Conservation (phyloP, 2,329 filamentous ascomycete species). For the Colletotrichum higginsianum region DNA sequence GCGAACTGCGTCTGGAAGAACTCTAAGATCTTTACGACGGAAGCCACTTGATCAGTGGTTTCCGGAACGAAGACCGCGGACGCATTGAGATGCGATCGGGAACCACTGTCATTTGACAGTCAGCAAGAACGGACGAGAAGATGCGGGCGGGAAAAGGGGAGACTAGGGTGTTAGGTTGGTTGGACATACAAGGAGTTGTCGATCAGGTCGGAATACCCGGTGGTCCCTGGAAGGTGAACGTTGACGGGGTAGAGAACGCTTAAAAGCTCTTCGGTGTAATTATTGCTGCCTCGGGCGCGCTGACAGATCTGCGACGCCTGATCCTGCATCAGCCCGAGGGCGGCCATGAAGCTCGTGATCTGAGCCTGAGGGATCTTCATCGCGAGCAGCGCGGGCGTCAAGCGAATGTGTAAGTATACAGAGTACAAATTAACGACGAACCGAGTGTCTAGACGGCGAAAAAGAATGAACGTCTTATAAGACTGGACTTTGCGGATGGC, state of each 20-base stretch:
- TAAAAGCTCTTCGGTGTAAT: constrained; percentile 7
- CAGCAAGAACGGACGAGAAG: not conserved
- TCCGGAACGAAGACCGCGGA: not conserved
- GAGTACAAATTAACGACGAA: too few species aligned
- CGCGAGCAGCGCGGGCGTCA: too few species aligned
- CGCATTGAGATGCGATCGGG: not conserved
- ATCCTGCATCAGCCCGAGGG: not conserved
- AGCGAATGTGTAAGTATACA: too few species aligned
- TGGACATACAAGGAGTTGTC: not conserved
- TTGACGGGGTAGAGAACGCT: constrained; percentile 1
- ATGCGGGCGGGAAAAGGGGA: not conserved
- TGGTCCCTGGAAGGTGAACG: not conserved
- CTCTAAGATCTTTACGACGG: not conserved
- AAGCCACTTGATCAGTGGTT: not conserved
- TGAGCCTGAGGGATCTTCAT: not conserved
- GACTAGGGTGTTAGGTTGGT: too few species aligned
- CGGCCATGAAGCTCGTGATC: not conserved
- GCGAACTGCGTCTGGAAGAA: constrained; percentile 1
- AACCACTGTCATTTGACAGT: not conserved
- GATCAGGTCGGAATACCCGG: not conserved
- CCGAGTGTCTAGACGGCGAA: too few species aligned
- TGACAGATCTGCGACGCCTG: not conserved
- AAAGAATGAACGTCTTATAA: too few species aligned
- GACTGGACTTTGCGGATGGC: too few species aligned
- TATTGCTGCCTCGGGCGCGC: not conserved